Evolutionary conservation across 116 monocot species (phyloP).

Genomic region (Papilionanthe hybrid): DNA sequence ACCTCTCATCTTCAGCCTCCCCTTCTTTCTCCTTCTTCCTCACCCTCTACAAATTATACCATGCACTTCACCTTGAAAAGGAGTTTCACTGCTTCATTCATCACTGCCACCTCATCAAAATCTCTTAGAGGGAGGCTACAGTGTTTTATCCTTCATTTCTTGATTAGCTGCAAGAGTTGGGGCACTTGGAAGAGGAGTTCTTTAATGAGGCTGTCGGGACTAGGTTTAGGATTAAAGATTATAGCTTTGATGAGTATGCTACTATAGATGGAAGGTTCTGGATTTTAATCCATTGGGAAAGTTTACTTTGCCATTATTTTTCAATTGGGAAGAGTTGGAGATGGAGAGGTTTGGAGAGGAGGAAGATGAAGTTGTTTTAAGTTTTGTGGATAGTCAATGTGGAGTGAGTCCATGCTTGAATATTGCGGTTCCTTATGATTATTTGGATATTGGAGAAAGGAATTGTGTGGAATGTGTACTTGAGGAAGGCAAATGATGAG

Average conservation of each 20-base stretch:
- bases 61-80: slow-evolving; percentile 24
- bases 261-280: slow-evolving; percentile 39
- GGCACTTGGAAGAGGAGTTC: slow-evolving; percentile 31
- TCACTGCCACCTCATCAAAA: slow-evolving; percentile 24
- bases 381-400: slow-evolving; percentile 42
- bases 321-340: slow-evolving; percentile 68
- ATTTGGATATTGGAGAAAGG: slow-evolving; percentile 36
- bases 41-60: slow-evolving; percentile 59
- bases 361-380: slow-evolving; percentile 31
- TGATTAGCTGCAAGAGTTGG: slow-evolving; percentile 30
- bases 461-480: slow-evolving; percentile 78
- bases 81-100: slow-evolving; percentile 23
- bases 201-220: slow-evolving; percentile 40
- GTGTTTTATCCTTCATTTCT: slow-evolving; percentile 56
- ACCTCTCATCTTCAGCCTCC: not conserved
- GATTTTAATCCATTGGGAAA: slow-evolving; percentile 82
- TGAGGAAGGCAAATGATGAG: slow-evolving; percentile 57
- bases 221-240: slow-evolving; percentile 38
- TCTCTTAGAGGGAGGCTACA: slow-evolving; percentile 65
- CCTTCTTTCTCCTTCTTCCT: slow-evolving; percentile 22
- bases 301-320: slow-evolving; percentile 64
- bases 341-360: slow-evolving; percentile 7
- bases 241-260: slow-evolving; percentile 66
- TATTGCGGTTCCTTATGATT: slow-evolving; percentile 58
- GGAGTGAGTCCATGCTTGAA: slow-evolving; percentile 81